Conservation (phyloP, 2,329 filamentous ascomycete genomes). For the Leptographium lundbergii region DNA sequence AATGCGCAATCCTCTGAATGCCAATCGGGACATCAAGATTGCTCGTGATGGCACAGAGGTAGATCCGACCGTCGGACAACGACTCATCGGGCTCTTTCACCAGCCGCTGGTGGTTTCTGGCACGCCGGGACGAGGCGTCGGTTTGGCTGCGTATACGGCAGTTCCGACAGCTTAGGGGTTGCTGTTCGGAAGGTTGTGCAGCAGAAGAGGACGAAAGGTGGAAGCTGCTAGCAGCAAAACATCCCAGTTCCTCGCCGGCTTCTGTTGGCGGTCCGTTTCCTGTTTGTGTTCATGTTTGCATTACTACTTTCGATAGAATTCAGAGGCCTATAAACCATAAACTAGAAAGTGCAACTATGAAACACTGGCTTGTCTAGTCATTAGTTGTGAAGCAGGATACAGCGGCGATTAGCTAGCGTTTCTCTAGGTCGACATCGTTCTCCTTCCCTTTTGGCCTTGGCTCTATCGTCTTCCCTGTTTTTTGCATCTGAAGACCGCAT, state of each 20-base stretch:
- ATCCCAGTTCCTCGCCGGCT: neutral
- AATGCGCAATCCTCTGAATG: slow-evolving; percentile 86
- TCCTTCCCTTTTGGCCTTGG: neutral
- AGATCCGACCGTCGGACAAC: slow-evolving; percentile 67
- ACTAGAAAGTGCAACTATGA: neutral
- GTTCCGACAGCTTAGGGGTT: neutral
- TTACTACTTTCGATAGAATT: neutral
- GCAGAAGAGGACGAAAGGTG: neutral
- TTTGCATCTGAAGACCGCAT: neutral
- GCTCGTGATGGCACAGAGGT: slow-evolving; percentile 89
- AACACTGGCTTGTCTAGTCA: neutral
- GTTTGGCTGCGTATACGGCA: neutral
- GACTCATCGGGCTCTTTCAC: slow-evolving; percentile 69
- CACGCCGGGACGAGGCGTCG: neutral
- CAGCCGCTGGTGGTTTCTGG: slow-evolving; percentile 9
- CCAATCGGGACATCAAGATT: slow-evolving; percentile 91
- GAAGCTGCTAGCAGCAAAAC: neutral
- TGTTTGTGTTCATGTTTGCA: neutral
- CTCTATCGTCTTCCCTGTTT: neutral
- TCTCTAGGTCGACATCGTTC: neutral
- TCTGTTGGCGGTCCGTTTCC: neutral
- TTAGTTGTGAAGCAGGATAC: neutral
- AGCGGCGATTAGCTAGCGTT: neutral
- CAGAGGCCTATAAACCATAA: neutral
- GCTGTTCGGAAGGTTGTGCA: neutral